phyloP scores from a whole-genome alignment of 192 early-diverging fungal species.

The Coemansia sp. region DNA sequence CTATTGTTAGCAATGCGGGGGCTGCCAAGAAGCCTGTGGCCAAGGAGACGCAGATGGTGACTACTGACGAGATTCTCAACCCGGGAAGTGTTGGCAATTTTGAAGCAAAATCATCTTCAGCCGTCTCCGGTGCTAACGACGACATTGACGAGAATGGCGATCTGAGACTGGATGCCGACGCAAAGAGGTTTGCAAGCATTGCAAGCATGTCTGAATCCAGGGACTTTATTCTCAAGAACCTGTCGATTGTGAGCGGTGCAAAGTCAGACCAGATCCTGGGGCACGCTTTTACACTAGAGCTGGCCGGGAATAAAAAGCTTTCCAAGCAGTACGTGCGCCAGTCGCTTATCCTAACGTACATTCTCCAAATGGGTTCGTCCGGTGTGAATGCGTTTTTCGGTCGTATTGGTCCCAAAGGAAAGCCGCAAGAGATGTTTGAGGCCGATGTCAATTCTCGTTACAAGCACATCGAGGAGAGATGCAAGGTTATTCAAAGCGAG shows the following conservation, averaged over 20 bases:
- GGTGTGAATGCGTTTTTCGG: slow-evolving; percentile 84
- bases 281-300: slow-evolving; percentile 77
- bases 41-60: slow-evolving; percentile 54
- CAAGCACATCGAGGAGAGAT: slow-evolving; percentile 75
- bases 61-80: slow-evolving; percentile 70
- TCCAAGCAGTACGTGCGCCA: slow-evolving; percentile 80
- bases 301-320: slow-evolving; percentile 66
- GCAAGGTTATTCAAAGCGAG: slow-evolving; percentile 64
- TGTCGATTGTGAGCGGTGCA: slow-evolving; percentile 66
- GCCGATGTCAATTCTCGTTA: slow-evolving; percentile 87
- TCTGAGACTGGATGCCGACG: slow-evolving; percentile 55
- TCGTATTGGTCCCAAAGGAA: slow-evolving; percentile 58
- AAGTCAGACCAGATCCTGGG: slow-evolving; percentile 84
- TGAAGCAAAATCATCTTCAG: slow-evolving; percentile 3
- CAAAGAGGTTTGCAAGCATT: slow-evolving; percentile 63
- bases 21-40: slow-evolving; percentile 34
- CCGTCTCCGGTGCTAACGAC: slow-evolving; percentile 27
- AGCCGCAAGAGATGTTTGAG: slow-evolving; percentile 77
- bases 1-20: slow-evolving; percentile 53
- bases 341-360: slow-evolving; percentile 83
- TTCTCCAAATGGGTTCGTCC: slow-evolving; percentile 75
- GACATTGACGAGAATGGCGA: slow-evolving; percentile 63
- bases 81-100: slow-evolving; percentile 35
- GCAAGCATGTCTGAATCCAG: slow-evolving; percentile 62
- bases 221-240: slow-evolving; percentile 69